These are phyloP conservation scores for Trebouxia sp. DNA, from an alignment of 139 green algal genomes.

Conservation along the genomic window DNA sequence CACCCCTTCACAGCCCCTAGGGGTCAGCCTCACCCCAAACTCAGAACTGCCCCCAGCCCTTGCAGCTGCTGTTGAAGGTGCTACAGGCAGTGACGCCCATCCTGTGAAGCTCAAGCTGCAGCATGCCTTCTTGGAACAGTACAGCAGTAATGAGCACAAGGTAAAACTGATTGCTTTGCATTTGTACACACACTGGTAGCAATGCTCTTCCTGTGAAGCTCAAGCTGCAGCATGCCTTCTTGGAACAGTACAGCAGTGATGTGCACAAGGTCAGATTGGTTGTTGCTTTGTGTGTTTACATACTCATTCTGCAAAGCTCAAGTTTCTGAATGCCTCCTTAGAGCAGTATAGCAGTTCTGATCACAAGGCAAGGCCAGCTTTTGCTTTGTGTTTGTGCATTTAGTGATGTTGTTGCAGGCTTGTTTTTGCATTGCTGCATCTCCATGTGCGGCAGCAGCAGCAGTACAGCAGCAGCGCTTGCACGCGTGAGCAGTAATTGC, in stretches of 20 bases:
- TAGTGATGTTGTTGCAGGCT: too few species aligned
- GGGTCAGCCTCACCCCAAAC: neutral
- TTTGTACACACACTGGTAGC: too few species aligned
- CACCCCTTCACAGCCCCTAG: neutral
- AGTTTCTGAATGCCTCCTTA: conserved; percentile 52
- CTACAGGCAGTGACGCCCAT: neutral
- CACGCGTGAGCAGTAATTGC: too few species aligned
- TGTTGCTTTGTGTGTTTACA: too few species aligned
- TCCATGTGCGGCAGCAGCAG: too few species aligned
- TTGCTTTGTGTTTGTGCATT: too few species aligned
- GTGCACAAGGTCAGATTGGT: conserved; percentile 33
- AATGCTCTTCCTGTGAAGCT: conserved; percentile 22
- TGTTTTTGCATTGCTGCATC: too few species aligned
- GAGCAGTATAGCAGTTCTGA: conserved; percentile 53
- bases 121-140: conserved; percentile 54
- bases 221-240: conserved; percentile 50
- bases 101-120: conserved; percentile 40
- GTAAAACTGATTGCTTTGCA: neutral
- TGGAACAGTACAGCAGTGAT: conserved; percentile 51
- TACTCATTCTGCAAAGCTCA: conserved; percentile 29
- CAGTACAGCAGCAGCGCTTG: too few species aligned
- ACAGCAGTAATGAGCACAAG: conserved; percentile 45
- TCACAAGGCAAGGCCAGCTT: too few species aligned
- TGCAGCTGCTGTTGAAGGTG: neutral
- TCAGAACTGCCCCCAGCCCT: neutral